Conservation (phyloP, 192 early-diverging fungal species). For the Phlyctochytrium bullatum region DNA sequence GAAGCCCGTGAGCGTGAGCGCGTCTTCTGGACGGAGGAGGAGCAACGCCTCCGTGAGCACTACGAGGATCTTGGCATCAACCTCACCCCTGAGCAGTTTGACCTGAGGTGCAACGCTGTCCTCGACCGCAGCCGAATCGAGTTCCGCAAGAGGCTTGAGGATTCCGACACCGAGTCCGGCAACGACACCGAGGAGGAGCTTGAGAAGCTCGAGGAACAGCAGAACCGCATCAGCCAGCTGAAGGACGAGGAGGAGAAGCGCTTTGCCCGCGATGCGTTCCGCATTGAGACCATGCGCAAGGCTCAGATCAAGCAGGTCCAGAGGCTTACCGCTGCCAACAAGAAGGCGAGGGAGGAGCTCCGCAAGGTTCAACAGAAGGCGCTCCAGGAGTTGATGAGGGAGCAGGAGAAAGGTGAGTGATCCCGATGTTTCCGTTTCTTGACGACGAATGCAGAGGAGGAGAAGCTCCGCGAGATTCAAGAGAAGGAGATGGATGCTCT, state of each 20-base stretch:
- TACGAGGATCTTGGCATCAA: background rate
- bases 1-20: conserved; percentile 7
- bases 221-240: background rate
- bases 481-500: conserved; percentile 9
- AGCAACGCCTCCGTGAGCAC: conserved; percentile 4
- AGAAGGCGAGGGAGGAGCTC: background rate
- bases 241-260: background rate
- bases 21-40: conserved; percentile 15
- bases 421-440: too few relatives aligned
- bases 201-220: background rate
- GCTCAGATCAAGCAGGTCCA: background rate
- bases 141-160: conserved; percentile 10
- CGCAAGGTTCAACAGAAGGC: background rate
- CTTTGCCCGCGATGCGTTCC: conserved; percentile 4
- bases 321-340: background rate
- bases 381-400: background rate
- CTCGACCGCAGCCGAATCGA: background rate
- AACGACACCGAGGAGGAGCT: background rate
- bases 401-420: conserved; percentile 1
- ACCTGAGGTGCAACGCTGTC: background rate
- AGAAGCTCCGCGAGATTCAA: background rate
- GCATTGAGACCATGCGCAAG: conserved; percentile 18
- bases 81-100: conserved; percentile 1
- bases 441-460: background rate
- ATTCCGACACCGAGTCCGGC: background rate